Evolutionary conservation across 305 asterid genomes (phyloP).

Genomic region (Rubia tinctorum): DNA sequence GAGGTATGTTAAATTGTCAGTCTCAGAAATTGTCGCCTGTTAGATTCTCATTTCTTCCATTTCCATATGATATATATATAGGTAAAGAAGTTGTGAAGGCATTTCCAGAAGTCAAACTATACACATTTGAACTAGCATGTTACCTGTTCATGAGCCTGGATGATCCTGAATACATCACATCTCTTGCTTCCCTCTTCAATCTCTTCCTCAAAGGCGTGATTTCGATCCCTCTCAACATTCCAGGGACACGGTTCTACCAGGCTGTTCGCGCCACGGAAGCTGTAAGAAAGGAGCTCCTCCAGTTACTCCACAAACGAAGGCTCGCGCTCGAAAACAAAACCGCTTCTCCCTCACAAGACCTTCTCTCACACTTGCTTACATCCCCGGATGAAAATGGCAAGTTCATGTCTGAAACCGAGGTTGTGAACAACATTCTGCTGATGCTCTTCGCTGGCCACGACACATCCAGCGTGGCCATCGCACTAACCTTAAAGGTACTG

Average conservation of each 20-base stretch:
- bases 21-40: too few relatives aligned
- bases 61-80: neutral
- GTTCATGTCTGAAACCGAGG: constrained; percentile 30
- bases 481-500: constrained; percentile 27
- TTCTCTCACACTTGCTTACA: constrained; percentile 31
- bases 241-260: constrained; percentile 26
- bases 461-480: constrained; percentile 27
- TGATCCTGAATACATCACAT: constrained; percentile 18
- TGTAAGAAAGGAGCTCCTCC: constrained; percentile 24
- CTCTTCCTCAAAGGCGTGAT: constrained; percentile 31
- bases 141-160: constrained; percentile 36
- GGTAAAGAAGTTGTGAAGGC: constrained; percentile 21
- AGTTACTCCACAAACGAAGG: constrained; percentile 21
- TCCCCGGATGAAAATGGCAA: constrained; percentile 28
- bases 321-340: constrained; percentile 17
- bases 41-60: too few relatives aligned
- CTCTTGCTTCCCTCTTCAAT: constrained; percentile 21
- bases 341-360: constrained; percentile 32
- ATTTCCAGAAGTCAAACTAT: constrained; percentile 19
- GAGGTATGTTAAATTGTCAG: constrained; percentile 28
- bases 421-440: constrained; percentile 26
- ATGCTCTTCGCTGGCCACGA: constrained; percentile 40
- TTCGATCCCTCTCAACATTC: constrained; percentile 28
- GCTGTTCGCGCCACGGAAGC: constrained; percentile 19
- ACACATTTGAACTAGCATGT: constrained; percentile 33